Percentiles rank a stretch among this genome's conserved stretches.
phyloP scores from a whole-genome alignment of 371 early-diverging fungal genomes.

The Saksenaea vasiformis region DNA sequence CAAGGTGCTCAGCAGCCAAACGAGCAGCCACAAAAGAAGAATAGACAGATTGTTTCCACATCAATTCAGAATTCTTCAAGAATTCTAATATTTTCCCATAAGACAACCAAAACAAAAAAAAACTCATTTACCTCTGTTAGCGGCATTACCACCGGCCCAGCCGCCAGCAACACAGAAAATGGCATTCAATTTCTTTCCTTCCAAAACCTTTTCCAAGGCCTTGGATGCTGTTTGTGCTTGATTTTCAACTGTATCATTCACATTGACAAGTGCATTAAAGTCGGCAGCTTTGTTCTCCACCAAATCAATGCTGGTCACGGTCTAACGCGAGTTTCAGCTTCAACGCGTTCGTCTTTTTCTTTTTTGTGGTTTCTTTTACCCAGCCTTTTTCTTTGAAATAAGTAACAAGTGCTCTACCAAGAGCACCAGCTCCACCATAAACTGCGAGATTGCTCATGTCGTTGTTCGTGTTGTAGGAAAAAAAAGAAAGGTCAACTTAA shows the following conservation, averaged over 20 bases:
- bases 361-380: slow-evolving; percentile 42
- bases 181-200: slow-evolving; percentile 68
- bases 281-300: slow-evolving; percentile 72
- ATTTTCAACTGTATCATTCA: slow-evolving; percentile 46
- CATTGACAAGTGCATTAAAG: slow-evolving; percentile 64
- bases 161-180: slow-evolving; percentile 96
- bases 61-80: slow-evolving; percentile 69
- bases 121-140: slow-evolving; percentile 54
- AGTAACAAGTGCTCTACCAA: slow-evolving; percentile 78
- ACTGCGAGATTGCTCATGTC: slow-evolving; percentile 72
- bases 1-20: slow-evolving; percentile 76
- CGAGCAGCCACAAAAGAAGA: slow-evolving; percentile 83
- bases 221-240: slow-evolving; percentile 60
- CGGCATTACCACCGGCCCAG: slow-evolving; percentile 94
- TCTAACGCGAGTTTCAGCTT: slow-evolving; percentile 43
- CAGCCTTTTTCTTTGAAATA: slow-evolving; percentile 74
- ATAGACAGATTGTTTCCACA: slow-evolving; percentile 81
- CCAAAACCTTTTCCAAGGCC: slow-evolving; percentile 34
- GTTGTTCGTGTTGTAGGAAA: neutral
- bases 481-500: neutral
- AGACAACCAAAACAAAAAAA: neutral
- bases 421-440: slow-evolving; percentile 91
- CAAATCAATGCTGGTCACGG: slow-evolving; percentile 81
- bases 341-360: neutral
- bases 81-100: slow-evolving; percentile 57